phyloP scores from a whole-genome alignment of 331 rosid genomes.

The Stylosanthes scabra region DNA sequence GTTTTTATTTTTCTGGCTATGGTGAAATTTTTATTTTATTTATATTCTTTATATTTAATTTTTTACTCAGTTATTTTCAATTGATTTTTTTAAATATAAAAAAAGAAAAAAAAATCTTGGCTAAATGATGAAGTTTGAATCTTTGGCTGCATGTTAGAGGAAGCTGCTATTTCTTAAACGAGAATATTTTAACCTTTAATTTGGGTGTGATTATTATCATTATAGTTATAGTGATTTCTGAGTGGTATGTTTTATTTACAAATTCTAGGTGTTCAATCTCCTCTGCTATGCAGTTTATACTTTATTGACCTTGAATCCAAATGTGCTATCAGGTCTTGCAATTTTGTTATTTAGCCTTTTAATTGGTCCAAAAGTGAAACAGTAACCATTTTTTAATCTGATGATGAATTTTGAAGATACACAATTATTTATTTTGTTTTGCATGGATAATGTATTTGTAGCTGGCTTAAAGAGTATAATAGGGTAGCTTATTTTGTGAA shows the following conservation, averaged over 20 bases:
- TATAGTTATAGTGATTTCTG: not conserved
- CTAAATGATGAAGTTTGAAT: not conserved
- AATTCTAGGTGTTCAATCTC: not conserved
- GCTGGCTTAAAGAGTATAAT: not conserved
- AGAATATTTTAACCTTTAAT: slow-evolving; percentile 6
- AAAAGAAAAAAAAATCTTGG: no score
- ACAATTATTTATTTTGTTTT: not conserved
- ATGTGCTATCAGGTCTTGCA: not conserved
- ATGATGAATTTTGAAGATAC: not conserved
- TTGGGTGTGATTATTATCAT: not conserved
- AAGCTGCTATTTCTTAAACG: slow-evolving; percentile 1
- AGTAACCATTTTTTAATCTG: not conserved
- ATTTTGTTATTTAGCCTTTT: not conserved
- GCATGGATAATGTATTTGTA: not conserved
- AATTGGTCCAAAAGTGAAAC: not conserved
- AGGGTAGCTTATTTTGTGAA: not conserved
- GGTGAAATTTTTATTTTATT: not conserved
- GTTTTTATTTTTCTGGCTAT: not conserved
- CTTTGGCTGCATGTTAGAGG: slow-evolving; percentile 13
- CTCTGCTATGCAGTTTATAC: not conserved
- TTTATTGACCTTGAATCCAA: not conserved
- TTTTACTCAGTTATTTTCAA: not conserved
- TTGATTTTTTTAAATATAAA: no score
- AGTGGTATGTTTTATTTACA: not conserved
- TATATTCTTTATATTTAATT: not conserved